Evolutionary conservation across 2,329 filamentous ascomycete species (phyloP), one percentile per base, ranked within the genome.

Genomic region (Penicillium glabrum): DNA sequence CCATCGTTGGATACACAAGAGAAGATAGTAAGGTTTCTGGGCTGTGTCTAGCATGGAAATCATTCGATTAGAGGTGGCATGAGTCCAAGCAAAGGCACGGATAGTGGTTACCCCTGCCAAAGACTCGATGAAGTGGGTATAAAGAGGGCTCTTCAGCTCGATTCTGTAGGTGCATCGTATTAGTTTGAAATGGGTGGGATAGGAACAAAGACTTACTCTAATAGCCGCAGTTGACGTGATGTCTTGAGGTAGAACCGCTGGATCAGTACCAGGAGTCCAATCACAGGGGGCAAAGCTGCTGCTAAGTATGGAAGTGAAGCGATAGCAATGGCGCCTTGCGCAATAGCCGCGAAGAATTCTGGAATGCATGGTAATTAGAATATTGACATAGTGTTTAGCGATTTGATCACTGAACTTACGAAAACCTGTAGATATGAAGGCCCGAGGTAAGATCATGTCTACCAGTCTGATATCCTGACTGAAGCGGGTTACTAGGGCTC

Each of bases 1-100:
- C 79, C 79, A 81, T 5, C 74, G 69, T 59, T 81, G 79, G 21
- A 79, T 70, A 39, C 73, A 75, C n/a, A 76, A 72, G 13, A 80
- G 67, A 1, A 80, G 71, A 59, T 80, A 81, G 59, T 73, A 79
- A 0, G 79, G 77, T 2, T 69, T 68, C 56, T 81, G 79, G 7
- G 73, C 74, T 24, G 61, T 61, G 53, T 80, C 74, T 8, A 81
- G 70, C 19, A 74, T 58, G 2, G 62, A 39, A 3, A 57, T 5
- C 54, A 57, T 63, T 35, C 37, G 37, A 8, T 48, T 53, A 2
- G 39, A 44, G 5, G 48, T 39, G 10, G 24, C 37, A 8, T 39
- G 13, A 1, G 48, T 53, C 58, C 61, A 64, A 10, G 52, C 50
- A 13, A 64, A 64, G 14, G 61, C 61, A 14, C 61, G 59, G 27